Base-by-base conservation (phyloP, 306 rosid genomes). In the Cicer cuneatum region DNA sequence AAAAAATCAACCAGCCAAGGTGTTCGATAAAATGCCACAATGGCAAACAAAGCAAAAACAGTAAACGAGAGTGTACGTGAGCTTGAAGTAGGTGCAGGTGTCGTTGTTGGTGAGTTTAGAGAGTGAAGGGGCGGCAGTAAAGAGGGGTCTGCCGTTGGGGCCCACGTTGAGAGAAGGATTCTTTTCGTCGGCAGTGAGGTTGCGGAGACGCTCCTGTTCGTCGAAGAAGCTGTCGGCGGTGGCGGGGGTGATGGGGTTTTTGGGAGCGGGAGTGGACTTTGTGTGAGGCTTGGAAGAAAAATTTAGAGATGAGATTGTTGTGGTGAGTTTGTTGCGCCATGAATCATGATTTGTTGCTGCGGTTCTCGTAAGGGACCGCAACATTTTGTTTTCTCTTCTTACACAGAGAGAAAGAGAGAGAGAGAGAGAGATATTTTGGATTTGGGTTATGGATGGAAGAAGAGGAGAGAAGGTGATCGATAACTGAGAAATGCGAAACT, bases 101-200 rank as follows among this genome's bases (percentile, higher is more conserved):
- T 92, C 92, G 35, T 78, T 79, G 73, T 73, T 72, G 18, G 87
- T 69, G 80, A 94, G 96, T 13, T 76, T 74, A 12, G 93, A 81
- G 56, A 94, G 78, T 7, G 89, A 87, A 19, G 90, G 19, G 4
- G 86, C 71, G 12, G 95, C 75, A 47, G 96, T 73, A 79, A 94
- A 92, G 46, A 94, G 89, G 8, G 92, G 87, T 1, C 89, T 88
- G 39, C 90, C 95, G 6, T 86, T 56, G 77, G 93, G 93, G 5
- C 95, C 89, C 41, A 88, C 86, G 6, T 94, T 84, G 19, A 92
- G 91, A 19, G 97, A 80, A 9, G 88, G 87, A 69, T 92, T 67
- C 3, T 78, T 83, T 13, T 92, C 97, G 4, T 94, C 96, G 18
- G 82, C 86, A 45, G 82, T 88, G 51, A 94, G 95, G 52, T 68